A percentile compares a stretch with the other conserved stretches of the same genome.
Evolutionary conservation across 805 yeast species (phyloP).

Genomic region (Priceomyces carsonii): DNA sequence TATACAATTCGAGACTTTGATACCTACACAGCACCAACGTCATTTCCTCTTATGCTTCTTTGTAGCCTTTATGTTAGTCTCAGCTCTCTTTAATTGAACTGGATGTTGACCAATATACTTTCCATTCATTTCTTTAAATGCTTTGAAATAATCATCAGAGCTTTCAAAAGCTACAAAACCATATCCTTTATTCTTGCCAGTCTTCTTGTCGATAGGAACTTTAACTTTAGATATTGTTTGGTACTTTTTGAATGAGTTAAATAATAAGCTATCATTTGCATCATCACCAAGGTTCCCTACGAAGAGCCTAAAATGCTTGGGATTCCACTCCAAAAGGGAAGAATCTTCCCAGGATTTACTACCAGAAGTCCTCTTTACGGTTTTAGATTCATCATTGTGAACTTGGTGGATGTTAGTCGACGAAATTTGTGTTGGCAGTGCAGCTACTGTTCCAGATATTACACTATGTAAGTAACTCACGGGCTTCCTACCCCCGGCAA

Average conservation of each 20-base stretch:
- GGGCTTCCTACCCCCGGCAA: constrained; percentile 54
- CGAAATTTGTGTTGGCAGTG: constrained; percentile 14
- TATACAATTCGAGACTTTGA: no score
- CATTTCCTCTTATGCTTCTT: no score
- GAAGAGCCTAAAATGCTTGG: constrained; percentile 67
- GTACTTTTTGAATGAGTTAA: constrained; percentile 54
- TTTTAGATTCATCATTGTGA: constrained; percentile 10
- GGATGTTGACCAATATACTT: constrained; percentile 77
- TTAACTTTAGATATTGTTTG: constrained; percentile 56
- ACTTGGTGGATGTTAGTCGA: constrained; percentile 3
- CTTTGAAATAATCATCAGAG: constrained; percentile 65
- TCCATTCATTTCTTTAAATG: constrained; percentile 76
- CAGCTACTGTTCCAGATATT: constrained; percentile 16
- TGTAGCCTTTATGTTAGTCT: constrained; percentile 27
- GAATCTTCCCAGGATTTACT: constrained; percentile 51
- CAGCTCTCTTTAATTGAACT: constrained; percentile 66
- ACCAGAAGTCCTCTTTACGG: constrained; percentile 47
- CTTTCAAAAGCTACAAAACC: constrained; percentile 72
- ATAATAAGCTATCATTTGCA: constrained; percentile 58
- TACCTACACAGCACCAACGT: no score
- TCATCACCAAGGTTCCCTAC: constrained; percentile 75
- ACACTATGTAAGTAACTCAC: constrained; percentile 39
- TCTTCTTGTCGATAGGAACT: constrained; percentile 54
- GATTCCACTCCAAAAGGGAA: constrained; percentile 62
- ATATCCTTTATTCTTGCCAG: constrained; percentile 59